Percentiles rank a stretch among this genome's conserved stretches.
Conservation (phyloP, 805 yeast species). For the Kazachstania viticola region DNA sequence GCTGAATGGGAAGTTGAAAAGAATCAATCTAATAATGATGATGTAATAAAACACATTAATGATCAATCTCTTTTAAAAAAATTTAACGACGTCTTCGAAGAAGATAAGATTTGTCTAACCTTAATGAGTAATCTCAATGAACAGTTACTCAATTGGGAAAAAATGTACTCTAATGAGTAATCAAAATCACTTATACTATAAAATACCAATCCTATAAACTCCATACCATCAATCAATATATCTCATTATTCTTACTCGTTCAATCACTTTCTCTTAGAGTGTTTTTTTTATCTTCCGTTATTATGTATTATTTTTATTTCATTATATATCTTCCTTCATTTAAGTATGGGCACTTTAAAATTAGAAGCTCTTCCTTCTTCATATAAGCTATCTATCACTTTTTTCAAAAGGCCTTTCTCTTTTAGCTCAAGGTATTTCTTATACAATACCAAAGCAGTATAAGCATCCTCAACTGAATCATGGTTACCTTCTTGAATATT, state of each 20-base stretch:
- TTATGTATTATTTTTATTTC: too few species aligned
- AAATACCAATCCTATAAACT: too few species aligned
- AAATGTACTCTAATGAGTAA: constrained; percentile 33
- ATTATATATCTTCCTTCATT: too few species aligned
- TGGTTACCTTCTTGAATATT: constrained; percentile 88
- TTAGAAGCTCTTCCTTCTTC: constrained; percentile 41
- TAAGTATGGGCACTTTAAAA: constrained; percentile 26
- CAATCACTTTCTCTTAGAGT: too few species aligned
- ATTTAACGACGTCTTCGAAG: constrained; percentile 34
- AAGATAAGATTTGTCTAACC: constrained; percentile 47
- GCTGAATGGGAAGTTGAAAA: constrained; percentile 74
- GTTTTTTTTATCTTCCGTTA: too few species aligned
- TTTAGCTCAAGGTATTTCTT: constrained; percentile 56
- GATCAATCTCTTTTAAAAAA: constrained; percentile 30
- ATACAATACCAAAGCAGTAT: constrained; percentile 70
- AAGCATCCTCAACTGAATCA: constrained; percentile 94
- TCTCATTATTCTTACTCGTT: too few species aligned
- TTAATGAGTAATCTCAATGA: constrained; percentile 66
- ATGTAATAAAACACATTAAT: constrained; percentile 36
- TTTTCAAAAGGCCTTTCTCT: constrained; percentile 47
- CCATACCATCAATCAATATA: too few species aligned
- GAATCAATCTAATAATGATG: constrained; percentile 52
- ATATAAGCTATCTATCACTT: constrained; percentile 54
- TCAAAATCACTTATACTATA: too few species aligned
- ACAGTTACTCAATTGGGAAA: constrained; percentile 69